Evolutionary conservation across 768 basidiomycete species (phyloP).

Genomic region (Boletus reticuloceps): DNA sequence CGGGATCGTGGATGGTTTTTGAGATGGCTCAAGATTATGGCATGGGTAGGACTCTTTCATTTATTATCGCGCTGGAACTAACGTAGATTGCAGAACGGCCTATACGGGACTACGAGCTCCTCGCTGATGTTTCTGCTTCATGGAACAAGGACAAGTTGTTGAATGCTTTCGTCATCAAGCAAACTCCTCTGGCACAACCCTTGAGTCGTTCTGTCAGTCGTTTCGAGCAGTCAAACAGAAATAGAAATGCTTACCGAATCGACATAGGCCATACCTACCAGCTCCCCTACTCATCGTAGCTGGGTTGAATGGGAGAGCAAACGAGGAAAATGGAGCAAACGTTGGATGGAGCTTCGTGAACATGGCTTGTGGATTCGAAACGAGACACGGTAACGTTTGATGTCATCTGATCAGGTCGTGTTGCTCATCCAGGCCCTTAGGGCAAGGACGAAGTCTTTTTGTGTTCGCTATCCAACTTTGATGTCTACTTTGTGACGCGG

Average conservation of each 20-base stretch:
- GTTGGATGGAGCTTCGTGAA: conserved; percentile 84
- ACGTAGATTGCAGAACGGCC: conserved; percentile 68
- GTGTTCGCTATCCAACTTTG: conserved; percentile 86
- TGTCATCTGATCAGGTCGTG: not conserved
- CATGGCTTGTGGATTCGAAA: conserved; percentile 88
- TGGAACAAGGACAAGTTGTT: conserved; percentile 85
- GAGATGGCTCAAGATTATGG: conserved; percentile 91
- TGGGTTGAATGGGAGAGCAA: conserved; percentile 90
- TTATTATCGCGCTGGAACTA: conserved; percentile 1
- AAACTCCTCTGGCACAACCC: conserved; percentile 59
- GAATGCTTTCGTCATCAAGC: conserved; percentile 78
- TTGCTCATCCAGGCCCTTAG: conserved; percentile 37
- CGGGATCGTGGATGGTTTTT: conserved; percentile 84
- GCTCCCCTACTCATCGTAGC: conserved; percentile 44
- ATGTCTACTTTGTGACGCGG: conserved; percentile 79
- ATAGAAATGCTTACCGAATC: conserved; percentile 37
- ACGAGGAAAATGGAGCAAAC: conserved; percentile 93
- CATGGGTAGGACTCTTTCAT: conserved; percentile 60
- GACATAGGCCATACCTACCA: conserved; percentile 46
- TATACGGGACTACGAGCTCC: conserved; percentile 81
- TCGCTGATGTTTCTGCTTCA: conserved; percentile 74
- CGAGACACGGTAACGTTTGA: conserved; percentile 68
- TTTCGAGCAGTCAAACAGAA: conserved; percentile 31
- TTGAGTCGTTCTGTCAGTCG: conserved; percentile 59
- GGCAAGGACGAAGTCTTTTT: conserved; percentile 81